Evolutionary conservation across 371 early-diverging fungal species (phyloP), one percentile per base, ranked within the genome.

Genomic region (Chytridium lagenaria): DNA sequence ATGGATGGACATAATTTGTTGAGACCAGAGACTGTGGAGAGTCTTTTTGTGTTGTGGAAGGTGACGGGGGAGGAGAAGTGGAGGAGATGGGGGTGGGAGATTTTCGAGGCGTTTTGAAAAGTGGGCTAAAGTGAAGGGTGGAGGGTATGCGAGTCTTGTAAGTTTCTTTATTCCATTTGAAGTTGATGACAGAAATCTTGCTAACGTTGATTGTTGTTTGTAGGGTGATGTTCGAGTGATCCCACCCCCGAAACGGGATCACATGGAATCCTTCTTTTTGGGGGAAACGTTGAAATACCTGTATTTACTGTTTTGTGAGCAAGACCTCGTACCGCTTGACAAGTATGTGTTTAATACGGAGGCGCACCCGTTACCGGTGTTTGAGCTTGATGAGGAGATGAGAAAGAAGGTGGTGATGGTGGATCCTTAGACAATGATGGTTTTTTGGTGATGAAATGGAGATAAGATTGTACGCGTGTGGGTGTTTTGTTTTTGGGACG

Each of bases 261-360:
- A 92, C 73, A 92, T 92, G 93, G 93, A 78, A 71, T 91, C 91
- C 44, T 94, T 94, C 79, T 91, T 96, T 75, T 73, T 93, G 80
- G 95, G 94, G 0, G 98, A 98, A 79, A 97, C 98, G 0, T 87
- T 98, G 67, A 98, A 98, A 79, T 98, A 97, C 77, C 84, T 97
- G 50, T 97, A 95, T 49, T 95, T 95, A 7, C 70, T 85, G 30
- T 84, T 84, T 59, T 65, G 75, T 12, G 73, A 75, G 28, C 82
- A 84, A 61, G 81, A 83, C 66, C 64, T 65, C 15, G 40, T 83
- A 16, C 74, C 83, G 2, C 67, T 83, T 1, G 84, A 81, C 23
- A 61, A 78, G 50, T 86, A 77, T 52, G 83, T 86, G 15, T 83
- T 86, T 57, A 86, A 84, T 74, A 84, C 86, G 15, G 84, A 84